Evolutionary conservation across 176 grass and related monocot genomes (phyloP).

Genomic region (Cenchrus fungigraminus): DNA sequence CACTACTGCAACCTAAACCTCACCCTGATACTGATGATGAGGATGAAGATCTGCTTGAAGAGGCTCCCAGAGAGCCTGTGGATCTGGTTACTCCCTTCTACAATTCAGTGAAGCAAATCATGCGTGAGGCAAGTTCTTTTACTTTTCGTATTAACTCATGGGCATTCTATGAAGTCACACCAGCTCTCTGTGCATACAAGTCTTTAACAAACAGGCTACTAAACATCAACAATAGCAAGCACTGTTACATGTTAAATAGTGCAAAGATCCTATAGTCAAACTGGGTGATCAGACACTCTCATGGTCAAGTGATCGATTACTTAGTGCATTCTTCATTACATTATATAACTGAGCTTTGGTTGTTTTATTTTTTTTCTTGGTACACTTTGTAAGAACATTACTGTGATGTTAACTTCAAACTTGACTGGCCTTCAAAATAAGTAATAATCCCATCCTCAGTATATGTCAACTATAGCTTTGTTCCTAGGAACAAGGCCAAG

Average conservation of each 20-base stretch:
- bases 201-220: not conserved
- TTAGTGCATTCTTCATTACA: constrained; percentile 26
- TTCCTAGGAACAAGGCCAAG: constrained; percentile 11
- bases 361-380: not conserved
- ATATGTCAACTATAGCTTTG: constrained; percentile 19
- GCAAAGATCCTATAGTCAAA: constrained; percentile 15
- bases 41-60: constrained; percentile 54
- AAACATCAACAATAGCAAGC: not conserved
- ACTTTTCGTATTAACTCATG: constrained; percentile 14
- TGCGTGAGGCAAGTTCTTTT: constrained; percentile 66
- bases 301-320: constrained; percentile 18
- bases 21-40: constrained; percentile 64
- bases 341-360: not conserved
- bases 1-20: constrained; percentile 75
- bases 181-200: not conserved
- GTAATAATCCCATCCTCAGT: constrained; percentile 1
- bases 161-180: not conserved
- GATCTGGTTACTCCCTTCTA: constrained; percentile 89
- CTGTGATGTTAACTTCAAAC: not conserved
- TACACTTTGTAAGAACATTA: constrained; percentile 14
- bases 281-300: constrained; percentile 3
- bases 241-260: not conserved
- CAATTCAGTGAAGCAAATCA: constrained; percentile 89
- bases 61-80: constrained; percentile 45
- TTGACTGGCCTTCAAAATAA: not conserved